Conservation (phyloP, 805 yeast genomes). For the Wickerhamomyces chaumierensis region DNA sequence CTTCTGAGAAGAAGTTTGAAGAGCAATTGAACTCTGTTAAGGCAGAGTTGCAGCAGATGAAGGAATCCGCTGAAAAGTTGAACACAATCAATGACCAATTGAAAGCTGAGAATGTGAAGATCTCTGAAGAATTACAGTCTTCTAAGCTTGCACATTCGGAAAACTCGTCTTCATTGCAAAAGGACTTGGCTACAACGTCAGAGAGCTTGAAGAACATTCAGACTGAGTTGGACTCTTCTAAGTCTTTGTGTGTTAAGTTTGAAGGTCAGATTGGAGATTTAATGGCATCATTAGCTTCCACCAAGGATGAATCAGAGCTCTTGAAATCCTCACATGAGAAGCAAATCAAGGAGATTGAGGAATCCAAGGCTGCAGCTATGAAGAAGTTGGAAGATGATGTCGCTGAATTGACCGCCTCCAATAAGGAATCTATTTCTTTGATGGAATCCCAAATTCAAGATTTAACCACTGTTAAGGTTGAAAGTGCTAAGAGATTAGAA, state of each 20-base stretch:
- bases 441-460: not conserved
- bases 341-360: conserved; percentile 1
- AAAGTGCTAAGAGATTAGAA: not conserved
- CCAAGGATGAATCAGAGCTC: not conserved
- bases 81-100: conserved; percentile 4
- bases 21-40: conserved; percentile 8
- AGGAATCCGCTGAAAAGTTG: conserved; percentile 5
- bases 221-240: conserved; percentile 7
- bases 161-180: too few species aligned
- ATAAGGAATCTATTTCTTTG: not conserved
- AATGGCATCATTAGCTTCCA: conserved; percentile 1
- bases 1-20: conserved; percentile 3
- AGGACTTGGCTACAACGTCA: too few species aligned
- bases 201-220: not conserved
- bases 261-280: conserved; percentile 7
- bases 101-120: conserved; percentile 3
- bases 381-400: conserved; percentile 5
- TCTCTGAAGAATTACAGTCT: not conserved
- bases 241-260: conserved; percentile 1
- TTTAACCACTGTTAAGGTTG: not conserved
- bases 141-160: too few species aligned
- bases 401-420: not conserved
- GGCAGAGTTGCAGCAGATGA: conserved; percentile 7
- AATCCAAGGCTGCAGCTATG: conserved; percentile 1
- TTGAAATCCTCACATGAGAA: conserved; percentile 3